Evolutionary conservation across 257 asterid species (phyloP).

Genomic region (Verbascum thapsus): DNA sequence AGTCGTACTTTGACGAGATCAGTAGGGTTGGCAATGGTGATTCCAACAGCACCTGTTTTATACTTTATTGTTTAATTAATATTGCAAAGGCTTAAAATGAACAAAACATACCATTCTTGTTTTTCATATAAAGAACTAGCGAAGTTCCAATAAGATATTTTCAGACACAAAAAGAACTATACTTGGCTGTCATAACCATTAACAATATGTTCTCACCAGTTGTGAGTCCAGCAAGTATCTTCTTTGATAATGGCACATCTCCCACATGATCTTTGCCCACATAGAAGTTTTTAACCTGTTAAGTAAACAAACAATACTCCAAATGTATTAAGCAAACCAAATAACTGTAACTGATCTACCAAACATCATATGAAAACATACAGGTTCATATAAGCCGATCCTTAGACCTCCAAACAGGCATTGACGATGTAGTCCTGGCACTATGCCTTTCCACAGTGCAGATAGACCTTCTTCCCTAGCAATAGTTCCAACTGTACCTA

Average conservation of each 20-base stretch:
- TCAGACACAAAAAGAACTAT: constrained; percentile 3
- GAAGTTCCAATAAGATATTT: neutral
- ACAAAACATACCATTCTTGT: neutral
- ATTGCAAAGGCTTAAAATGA: constrained; percentile 11
- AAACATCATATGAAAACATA: constrained; percentile 37
- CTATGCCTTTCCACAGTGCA: constrained; percentile 93
- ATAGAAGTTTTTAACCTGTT: constrained; percentile 74
- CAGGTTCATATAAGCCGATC: constrained; percentile 96
- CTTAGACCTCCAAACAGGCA: constrained; percentile 92
- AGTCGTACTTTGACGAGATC: constrained; percentile 98
- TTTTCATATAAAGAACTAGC: neutral
- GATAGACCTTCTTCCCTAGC: constrained; percentile 92
- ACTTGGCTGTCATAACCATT: constrained; percentile 9
- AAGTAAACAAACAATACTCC: constrained; percentile 4
- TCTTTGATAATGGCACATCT: constrained; percentile 87
- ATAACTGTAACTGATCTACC: neutral
- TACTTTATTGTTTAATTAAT: constrained; percentile 20
- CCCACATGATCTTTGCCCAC: constrained; percentile 97
- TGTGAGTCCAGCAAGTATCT: constrained; percentile 92
- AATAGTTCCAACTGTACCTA: constrained; percentile 95
- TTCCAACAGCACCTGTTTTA: constrained; percentile 77
- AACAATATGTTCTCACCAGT: constrained; percentile 64
- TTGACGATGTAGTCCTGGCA: constrained; percentile 96
- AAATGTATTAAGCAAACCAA: constrained; percentile 15
- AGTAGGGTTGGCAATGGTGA: constrained; percentile 88